phyloP scores from a whole-genome alignment of 148 eudicot species.

The Vaccinium corymbosum region DNA sequence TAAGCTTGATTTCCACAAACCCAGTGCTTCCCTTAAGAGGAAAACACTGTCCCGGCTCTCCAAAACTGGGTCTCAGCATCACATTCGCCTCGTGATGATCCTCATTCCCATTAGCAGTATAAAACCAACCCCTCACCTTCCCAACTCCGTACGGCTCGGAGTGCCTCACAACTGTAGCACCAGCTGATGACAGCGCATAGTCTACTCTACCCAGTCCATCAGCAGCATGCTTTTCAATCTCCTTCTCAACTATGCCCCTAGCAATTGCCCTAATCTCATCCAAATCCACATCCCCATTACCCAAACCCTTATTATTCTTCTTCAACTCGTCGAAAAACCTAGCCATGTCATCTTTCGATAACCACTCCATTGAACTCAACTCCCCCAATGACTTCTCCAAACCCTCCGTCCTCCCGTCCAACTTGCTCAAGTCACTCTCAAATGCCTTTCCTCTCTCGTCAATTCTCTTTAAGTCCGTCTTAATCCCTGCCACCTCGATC shows the following conservation, averaged over 20 bases:
- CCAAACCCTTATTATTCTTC: constrained; percentile 29
- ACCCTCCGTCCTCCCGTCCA: constrained; percentile 30
- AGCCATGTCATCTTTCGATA: constrained; percentile 52
- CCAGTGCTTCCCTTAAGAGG: constrained; percentile 78
- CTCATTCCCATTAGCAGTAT: constrained; percentile 9
- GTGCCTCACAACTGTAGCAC: constrained; percentile 56
- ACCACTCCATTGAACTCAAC: constrained; percentile 32
- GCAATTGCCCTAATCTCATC: constrained; percentile 68
- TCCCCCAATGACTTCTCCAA: constrained; percentile 44
- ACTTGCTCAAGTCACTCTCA: constrained; percentile 30
- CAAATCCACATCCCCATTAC: constrained; percentile 30
- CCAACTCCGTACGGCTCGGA: constrained; percentile 43
- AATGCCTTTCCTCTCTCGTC: constrained; percentile 42
- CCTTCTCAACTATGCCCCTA: constrained; percentile 65
- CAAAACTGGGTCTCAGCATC: constrained; percentile 82
- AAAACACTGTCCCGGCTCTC: constrained; percentile 90
- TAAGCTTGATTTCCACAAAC: constrained; percentile 62
- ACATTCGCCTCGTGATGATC: constrained; percentile 47
- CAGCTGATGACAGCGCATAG: constrained; percentile 67
- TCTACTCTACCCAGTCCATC: constrained; percentile 90
- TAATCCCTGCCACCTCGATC: constrained; percentile 39
- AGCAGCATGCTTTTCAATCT: constrained; percentile 76
- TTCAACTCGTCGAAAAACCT: constrained; percentile 48
- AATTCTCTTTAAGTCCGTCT: constrained; percentile 44
- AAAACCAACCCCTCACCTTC: constrained; percentile 33